These are phyloP conservation scores for Ramalina intermedia DNA, from an alignment of 495 filamentous ascomycete species.

Conservation along the genomic window DNA sequence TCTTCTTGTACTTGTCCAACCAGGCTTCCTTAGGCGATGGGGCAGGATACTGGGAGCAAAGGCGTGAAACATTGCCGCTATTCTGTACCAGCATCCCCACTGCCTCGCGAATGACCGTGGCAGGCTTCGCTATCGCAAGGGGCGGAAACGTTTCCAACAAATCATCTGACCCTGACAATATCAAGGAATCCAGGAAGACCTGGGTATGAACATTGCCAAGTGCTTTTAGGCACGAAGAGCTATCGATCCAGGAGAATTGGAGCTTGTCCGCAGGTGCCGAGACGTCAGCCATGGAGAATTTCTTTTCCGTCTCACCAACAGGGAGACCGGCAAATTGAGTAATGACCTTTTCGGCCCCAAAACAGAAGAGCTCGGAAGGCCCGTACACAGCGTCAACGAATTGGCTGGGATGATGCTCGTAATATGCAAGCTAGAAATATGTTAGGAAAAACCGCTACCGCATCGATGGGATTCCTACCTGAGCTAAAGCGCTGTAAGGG, in stretches of 20 bases:
- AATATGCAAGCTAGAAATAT: constrained; percentile 56
- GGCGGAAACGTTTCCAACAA: constrained; percentile 67
- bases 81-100: constrained; percentile 55
- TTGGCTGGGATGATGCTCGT: constrained; percentile 51
- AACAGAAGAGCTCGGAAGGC: constrained; percentile 75
- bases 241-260: constrained; percentile 56
- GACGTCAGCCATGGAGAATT: neutral
- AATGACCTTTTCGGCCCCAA: constrained; percentile 73
- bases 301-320: constrained; percentile 1
- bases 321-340: constrained; percentile 47
- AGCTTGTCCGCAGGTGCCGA: constrained; percentile 34
- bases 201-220: constrained; percentile 53
- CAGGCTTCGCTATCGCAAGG: constrained; percentile 36
- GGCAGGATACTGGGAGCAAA: constrained; percentile 57
- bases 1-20: constrained; percentile 69
- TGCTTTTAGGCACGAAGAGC: constrained; percentile 51
- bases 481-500: constrained; percentile 78
- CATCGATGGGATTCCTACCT: constrained; percentile 36
- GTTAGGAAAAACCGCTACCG: too few relatives aligned
- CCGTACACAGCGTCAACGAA: constrained; percentile 70
- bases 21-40: constrained; percentile 58
- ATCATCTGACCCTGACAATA: constrained; percentile 63
- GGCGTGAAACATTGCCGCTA: constrained; percentile 43
- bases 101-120: constrained; percentile 45
- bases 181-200: constrained; percentile 65